These are phyloP conservation scores for Colletotrichum echinochloae DNA, from an alignment of 2,329 filamentous ascomycete species.

Conservation along the genomic window DNA sequence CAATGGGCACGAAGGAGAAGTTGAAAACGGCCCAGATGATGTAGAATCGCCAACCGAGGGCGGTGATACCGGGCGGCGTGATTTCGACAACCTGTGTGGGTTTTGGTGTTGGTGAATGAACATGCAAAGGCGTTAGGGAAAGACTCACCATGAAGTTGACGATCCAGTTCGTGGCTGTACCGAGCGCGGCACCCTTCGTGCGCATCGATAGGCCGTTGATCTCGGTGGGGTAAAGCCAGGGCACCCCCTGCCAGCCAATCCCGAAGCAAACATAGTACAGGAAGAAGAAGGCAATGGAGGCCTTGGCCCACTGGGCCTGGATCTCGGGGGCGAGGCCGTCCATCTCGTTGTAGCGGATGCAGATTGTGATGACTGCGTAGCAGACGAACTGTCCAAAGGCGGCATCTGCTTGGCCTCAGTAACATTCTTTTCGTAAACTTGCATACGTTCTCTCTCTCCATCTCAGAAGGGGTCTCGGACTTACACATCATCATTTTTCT, in stretches of 20 bases:
- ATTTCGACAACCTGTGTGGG: slow-evolving; percentile 48
- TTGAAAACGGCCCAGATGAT: slow-evolving; percentile 64
- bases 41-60: slow-evolving; percentile 64
- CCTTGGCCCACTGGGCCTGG: slow-evolving; percentile 37
- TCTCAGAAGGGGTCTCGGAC: neutral
- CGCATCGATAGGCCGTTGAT: slow-evolving; percentile 51
- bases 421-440: neutral
- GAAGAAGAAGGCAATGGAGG: slow-evolving; percentile 44
- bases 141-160: slow-evolving; percentile 37
- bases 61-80: slow-evolving; percentile 53
- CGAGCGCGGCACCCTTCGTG: slow-evolving; percentile 45
- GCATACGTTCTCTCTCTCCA: neutral
- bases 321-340: slow-evolving; percentile 24
- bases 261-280: slow-evolving; percentile 43
- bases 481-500: slow-evolving; percentile 68
- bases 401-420: slow-evolving; percentile 46
- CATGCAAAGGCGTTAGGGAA: no score
- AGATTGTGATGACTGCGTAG: slow-evolving; percentile 63
- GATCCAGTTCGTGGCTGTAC: slow-evolving; percentile 40
- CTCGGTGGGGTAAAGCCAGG: slow-evolving; percentile 50
- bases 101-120: neutral
- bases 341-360: slow-evolving; percentile 57
- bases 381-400: slow-evolving; percentile 64
- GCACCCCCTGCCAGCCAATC: slow-evolving; percentile 41
- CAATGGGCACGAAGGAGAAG: slow-evolving; percentile 58